Base-by-base conservation (phyloP, 2,329 filamentous ascomycete genomes). In the Trichoderma arundinaceum region DNA sequence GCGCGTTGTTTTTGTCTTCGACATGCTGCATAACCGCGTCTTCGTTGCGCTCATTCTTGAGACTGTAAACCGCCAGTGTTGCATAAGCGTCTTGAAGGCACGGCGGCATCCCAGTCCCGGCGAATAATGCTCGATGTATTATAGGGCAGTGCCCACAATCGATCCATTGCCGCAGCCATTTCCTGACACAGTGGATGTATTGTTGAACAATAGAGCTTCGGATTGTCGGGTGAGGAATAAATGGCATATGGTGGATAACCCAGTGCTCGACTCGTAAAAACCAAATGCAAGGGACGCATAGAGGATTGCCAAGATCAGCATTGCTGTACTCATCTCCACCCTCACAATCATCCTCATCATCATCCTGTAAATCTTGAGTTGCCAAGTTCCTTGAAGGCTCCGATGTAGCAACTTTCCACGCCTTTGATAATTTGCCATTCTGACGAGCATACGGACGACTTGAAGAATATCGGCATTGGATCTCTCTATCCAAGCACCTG, bases 51-150 rank as follows among this genome's bases (percentile, higher is more conserved):
- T 71, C 58, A 10, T 71, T 76, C 61, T 72, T 73, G 49, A 69
- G 54, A 0, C 67, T 22, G 59, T 76, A 76, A 5, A 69, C 68
- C 0, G 72, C 62, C 19, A 75, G 62, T 13, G 70, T 65, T 10
- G 72, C 71, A 66, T 71, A 76, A n/a, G 71, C 73, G 57, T 74
- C 73, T 59, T 75, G 71, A 0, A 76, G 57, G 19, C 69, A 71
- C 12, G 51, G 43, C 1, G 74, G 74, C 19, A 75, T 65, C 5
- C 66, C 65, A 6, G 66, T 67, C 3, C 70, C 68, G 2, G 62
- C 67, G 46, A 75, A 76, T 1, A 77, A 69, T 1, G 67, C 64
- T 2, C 67, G 52, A 54, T 77, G 75, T 48, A 76, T 72, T 15
- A 77, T 71, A 1, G 72, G 72, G 46, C 69, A 71, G 32, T 71